Conservation (phyloP, 306 rosid species). For the Vicia villosa region DNA sequence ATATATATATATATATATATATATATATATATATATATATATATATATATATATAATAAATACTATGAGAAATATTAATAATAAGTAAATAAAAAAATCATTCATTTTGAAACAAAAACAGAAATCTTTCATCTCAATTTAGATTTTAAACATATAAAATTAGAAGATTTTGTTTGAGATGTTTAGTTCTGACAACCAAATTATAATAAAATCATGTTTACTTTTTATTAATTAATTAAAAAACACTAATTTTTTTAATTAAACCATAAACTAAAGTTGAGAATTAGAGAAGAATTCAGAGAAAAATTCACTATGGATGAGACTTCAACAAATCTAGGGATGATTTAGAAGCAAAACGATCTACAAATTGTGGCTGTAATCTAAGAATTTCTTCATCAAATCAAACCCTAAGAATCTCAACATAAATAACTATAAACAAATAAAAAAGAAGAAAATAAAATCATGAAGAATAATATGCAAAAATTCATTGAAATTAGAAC, state of each 20-base stretch:
- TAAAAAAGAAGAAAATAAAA: background rate
- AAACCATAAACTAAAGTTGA: slow-evolving; percentile 1
- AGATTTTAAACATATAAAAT: background rate
- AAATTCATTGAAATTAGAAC: background rate
- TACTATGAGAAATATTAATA: background rate
- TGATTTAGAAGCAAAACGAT: slow-evolving; percentile 24
- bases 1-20: background rate
- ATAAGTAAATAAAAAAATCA: background rate
- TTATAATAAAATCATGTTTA: background rate
- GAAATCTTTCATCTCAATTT: slow-evolving; percentile 4
- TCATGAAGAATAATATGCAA: background rate
- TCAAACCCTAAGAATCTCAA: slow-evolving; percentile 33
- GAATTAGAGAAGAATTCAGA: too few species aligned
- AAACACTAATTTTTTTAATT: background rate
- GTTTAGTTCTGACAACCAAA: background rate
- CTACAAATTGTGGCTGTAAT: background rate
- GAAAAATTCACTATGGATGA: slow-evolving; percentile 2
- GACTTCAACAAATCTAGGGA: background rate
- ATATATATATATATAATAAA: background rate
- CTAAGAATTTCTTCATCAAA: background rate
- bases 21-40: background rate
- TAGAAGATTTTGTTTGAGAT: background rate
- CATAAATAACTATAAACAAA: background rate
- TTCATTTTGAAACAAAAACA: background rate
- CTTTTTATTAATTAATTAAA: background rate